Percentiles rank a stretch among this genome's conserved stretches.
These are phyloP conservation scores for Rhamnella rubrinervis DNA, from an alignment of 331 rosid species.

Conservation along the genomic window DNA sequence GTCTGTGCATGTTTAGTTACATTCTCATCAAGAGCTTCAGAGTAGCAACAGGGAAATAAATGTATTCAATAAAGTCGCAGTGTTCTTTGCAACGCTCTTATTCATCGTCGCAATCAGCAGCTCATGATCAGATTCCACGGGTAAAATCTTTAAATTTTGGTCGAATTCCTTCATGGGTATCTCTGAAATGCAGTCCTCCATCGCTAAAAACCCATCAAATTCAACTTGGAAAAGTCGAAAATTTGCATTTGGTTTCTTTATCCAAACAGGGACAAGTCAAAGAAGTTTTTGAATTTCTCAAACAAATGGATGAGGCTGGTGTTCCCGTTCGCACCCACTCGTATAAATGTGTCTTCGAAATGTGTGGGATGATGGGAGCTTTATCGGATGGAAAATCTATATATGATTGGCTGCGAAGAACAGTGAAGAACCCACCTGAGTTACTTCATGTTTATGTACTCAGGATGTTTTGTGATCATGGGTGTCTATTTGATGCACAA, in stretches of 20 bases:
- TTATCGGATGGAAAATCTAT: conserved; percentile 41
- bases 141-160: conserved; percentile 37
- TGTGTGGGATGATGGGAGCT: conserved; percentile 42
- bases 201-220: conserved; percentile 10
- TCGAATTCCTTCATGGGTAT: conserved; percentile 54
- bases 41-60: neutral
- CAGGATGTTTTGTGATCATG: conserved; percentile 50
- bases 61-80: conserved; percentile 31
- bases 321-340: conserved; percentile 40
- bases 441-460: conserved; percentile 43
- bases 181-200: conserved; percentile 34
- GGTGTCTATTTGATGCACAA: conserved; percentile 42
- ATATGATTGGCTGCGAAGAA: conserved; percentile 36
- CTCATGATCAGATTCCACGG: conserved; percentile 21
- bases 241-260: conserved; percentile 49
- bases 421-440: conserved; percentile 25
- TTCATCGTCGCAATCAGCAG: conserved; percentile 15
- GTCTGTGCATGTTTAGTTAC: neutral
- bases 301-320: conserved; percentile 39
- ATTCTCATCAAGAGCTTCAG: conserved; percentile 1
- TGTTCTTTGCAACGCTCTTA: conserved; percentile 16
- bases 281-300: conserved; percentile 48
- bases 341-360: conserved; percentile 41
- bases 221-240: conserved; percentile 50
- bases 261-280: conserved; percentile 49